A percentile compares a stretch with the other conserved stretches of the same genome.
phyloP scores from a whole-genome alignment of 2,329 filamentous ascomycete genomes.

The Cordyceps pruinosa region DNA sequence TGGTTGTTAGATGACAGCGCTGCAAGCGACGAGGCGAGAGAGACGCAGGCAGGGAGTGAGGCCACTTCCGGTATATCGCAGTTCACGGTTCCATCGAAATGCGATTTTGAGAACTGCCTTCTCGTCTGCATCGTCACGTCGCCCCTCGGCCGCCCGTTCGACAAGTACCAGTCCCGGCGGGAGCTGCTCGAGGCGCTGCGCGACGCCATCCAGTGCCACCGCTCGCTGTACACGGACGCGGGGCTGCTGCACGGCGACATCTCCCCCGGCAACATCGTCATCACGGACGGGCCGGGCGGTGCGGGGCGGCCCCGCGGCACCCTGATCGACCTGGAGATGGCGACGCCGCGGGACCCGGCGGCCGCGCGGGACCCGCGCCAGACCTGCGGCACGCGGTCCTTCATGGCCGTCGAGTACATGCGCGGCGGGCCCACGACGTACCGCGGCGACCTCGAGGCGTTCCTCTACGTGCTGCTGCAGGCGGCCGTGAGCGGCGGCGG shows the following conservation, averaged over 20 bases:
- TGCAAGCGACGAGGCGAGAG: too few species aligned
- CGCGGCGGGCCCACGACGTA: conserved; percentile 14
- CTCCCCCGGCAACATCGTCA: conserved; percentile 18
- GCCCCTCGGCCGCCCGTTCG: conserved; percentile 17
- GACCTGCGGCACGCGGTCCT: background rate
- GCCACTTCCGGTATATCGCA: background rate
- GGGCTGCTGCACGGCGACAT: conserved; percentile 16
- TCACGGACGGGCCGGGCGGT: background rate
- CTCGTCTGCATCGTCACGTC: conserved; percentile 18
- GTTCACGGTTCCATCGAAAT: conserved; percentile 13
- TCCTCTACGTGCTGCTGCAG: conserved; percentile 21
- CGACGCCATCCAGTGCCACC: conserved; percentile 18
- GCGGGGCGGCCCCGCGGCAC: conserved; percentile 11
- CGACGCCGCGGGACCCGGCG: conserved; percentile 12
- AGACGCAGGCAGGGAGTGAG: too few species aligned
- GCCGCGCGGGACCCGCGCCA: background rate
- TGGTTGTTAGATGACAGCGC: background rate
- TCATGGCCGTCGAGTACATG: conserved; percentile 21
- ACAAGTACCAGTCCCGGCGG: conserved; percentile 14
- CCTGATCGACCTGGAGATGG: conserved; percentile 18
- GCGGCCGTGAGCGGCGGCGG: conserved; percentile 8
- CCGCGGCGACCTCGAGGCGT: conserved; percentile 23
- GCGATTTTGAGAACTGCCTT: conserved; percentile 16
- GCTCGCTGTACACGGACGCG: conserved; percentile 14
- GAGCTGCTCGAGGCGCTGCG: conserved; percentile 17